phyloP scores from a whole-genome alignment of 257 asterid genomes.

The Ocimum tenuiflorum region DNA sequence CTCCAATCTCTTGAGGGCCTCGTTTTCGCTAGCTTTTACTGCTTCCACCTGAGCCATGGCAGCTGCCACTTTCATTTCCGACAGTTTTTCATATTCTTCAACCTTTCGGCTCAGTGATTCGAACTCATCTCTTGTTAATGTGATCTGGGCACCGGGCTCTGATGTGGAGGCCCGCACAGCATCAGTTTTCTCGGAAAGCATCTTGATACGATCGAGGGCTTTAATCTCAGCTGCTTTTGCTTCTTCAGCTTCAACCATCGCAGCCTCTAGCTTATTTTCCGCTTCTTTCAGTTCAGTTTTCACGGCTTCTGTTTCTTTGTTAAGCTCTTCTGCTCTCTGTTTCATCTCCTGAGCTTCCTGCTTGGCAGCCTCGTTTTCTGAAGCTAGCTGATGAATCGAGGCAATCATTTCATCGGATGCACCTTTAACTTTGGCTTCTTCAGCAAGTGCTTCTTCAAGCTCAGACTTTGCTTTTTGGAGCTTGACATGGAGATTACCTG shows the following conservation, averaged over 20 bases:
- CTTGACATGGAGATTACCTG: slow-evolving; percentile 69
- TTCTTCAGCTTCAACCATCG: slow-evolving; percentile 58
- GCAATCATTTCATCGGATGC: slow-evolving; percentile 64
- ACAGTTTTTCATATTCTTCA: slow-evolving; percentile 58
- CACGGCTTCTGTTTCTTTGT: slow-evolving; percentile 49
- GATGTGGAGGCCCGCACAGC: slow-evolving; percentile 64
- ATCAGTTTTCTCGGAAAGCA: slow-evolving; percentile 54
- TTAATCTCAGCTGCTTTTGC: slow-evolving; percentile 65
- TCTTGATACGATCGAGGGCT: slow-evolving; percentile 59
- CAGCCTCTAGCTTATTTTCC: slow-evolving; percentile 49
- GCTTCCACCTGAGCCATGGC: slow-evolving; percentile 90
- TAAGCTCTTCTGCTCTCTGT: slow-evolving; percentile 53
- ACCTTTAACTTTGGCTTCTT: slow-evolving; percentile 59
- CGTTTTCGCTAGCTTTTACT: slow-evolving; percentile 71
- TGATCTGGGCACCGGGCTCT: slow-evolving; percentile 59
- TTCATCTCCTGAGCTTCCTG: slow-evolving; percentile 60
- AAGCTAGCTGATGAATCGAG: slow-evolving; percentile 51
- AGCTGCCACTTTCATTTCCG: slow-evolving; percentile 72
- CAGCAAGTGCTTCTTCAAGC: slow-evolving; percentile 67
- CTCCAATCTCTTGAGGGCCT: slow-evolving; percentile 60
- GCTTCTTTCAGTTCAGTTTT: slow-evolving; percentile 57
- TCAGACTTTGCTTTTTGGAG: slow-evolving; percentile 67
- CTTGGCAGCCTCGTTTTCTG: slow-evolving; percentile 49
- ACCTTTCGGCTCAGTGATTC: slow-evolving; percentile 63
- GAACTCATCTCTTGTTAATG: slow-evolving; percentile 60